Evolutionary conservation across 2,329 filamentous ascomycete species (phyloP).

Genomic region (Orbilia quercus): DNA sequence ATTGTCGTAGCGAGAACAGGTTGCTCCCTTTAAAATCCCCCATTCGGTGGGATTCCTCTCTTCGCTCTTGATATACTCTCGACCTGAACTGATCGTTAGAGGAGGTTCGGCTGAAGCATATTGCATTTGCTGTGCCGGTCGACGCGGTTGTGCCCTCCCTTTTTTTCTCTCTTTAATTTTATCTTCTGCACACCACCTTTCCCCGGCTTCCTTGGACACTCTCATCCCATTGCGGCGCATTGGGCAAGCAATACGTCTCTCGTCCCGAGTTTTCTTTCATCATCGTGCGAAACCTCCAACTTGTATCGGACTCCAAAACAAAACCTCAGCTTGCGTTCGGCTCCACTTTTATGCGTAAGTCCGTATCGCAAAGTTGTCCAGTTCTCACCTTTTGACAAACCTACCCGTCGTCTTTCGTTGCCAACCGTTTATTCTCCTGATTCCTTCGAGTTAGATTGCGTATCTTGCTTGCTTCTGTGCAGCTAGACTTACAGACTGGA

Average conservation of each 20-base stretch:
- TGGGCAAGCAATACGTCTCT: slow-evolving; percentile 23
- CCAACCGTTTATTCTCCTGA: slow-evolving; percentile 8
- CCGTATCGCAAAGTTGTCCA: slow-evolving; percentile 22
- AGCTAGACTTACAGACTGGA: background rate
- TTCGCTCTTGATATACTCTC: slow-evolving; percentile 15
- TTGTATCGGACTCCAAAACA: slow-evolving; percentile 16
- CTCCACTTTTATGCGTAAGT: slow-evolving; percentile 36
- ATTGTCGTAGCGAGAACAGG: slow-evolving; percentile 1
- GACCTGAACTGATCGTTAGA: slow-evolving; percentile 10
- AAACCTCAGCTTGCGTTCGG: slow-evolving; percentile 39
- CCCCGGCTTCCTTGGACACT: slow-evolving; percentile 5
- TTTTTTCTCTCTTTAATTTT: background rate
- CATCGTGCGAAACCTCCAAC: slow-evolving; percentile 4
- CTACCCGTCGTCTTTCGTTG: slow-evolving; percentile 5
- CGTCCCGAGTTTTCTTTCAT: slow-evolving; percentile 3
- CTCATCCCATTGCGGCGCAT: slow-evolving; percentile 45
- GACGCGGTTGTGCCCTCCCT: slow-evolving; percentile 12
- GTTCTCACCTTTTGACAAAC: background rate
- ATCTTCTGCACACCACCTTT: slow-evolving; percentile 31
- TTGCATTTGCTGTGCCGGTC: slow-evolving; percentile 3
- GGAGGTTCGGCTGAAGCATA: slow-evolving; percentile 4
- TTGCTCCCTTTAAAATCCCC: slow-evolving; percentile 36
- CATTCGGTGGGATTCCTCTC: slow-evolving; percentile 18
- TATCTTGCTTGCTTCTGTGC: background rate
- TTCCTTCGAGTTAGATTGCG: background rate